Percentiles rank a stretch among this genome's conserved stretches.
Conservation (phyloP, 139 green algal genomes). For the Volvox reticuliferus region DNA sequence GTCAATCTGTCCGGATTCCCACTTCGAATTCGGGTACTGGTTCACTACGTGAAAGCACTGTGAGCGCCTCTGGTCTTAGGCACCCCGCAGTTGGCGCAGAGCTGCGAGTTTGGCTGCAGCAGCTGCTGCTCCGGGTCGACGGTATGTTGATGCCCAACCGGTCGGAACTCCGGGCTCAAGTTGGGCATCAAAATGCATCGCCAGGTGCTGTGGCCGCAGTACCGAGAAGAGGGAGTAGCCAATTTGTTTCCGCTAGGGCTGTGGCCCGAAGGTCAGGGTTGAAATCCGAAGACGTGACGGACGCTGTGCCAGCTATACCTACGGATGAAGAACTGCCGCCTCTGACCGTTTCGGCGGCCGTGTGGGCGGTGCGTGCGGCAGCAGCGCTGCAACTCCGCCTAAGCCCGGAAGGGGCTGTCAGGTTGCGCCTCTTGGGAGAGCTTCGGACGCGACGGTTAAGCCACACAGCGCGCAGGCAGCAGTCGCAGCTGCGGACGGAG, state of each 20-base stretch:
- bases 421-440: not conserved
- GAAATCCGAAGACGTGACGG: too few relatives aligned
- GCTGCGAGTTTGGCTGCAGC: slow-evolving; percentile 22
- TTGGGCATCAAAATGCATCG: not conserved
- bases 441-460: not conserved
- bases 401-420: not conserved
- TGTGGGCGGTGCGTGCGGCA: not conserved
- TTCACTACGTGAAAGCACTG: too few relatives aligned
- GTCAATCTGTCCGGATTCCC: too few relatives aligned
- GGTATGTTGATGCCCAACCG: not conserved
- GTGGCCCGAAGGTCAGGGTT: not conserved
- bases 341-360: not conserved
- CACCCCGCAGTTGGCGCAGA: not conserved
- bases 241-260: not conserved
- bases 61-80: too few relatives aligned
- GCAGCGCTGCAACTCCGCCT: slow-evolving; percentile 13
- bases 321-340: not conserved
- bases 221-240: not conserved
- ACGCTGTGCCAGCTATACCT: too few relatives aligned
- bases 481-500: not conserved
- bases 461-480: not conserved
- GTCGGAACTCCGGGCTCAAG: not conserved
- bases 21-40: too few relatives aligned
- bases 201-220: not conserved
- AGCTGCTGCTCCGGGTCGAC: slow-evolving; percentile 31